These are phyloP conservation scores for Sanguinoderma infundibulare DNA, from an alignment of 1,284 basidiomycete species.

Conservation along the genomic window DNA sequence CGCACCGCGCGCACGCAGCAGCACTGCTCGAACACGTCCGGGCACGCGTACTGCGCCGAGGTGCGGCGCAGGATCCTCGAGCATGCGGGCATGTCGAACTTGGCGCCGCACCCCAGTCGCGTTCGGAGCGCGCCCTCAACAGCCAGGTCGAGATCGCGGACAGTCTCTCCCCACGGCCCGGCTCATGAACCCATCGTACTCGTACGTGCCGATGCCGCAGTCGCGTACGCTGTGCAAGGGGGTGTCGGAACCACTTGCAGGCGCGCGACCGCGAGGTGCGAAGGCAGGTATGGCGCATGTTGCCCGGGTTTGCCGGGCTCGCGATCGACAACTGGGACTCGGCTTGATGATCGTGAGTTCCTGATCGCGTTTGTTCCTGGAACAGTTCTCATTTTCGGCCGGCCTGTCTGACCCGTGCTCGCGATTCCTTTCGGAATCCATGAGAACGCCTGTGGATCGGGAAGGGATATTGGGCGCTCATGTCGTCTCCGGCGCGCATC, in stretches of 20 bases:
- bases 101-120: constrained; percentile 7
- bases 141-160: constrained; percentile 12
- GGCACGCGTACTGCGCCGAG: background rate
- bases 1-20: background rate
- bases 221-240: constrained; percentile 5
- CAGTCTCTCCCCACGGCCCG: background rate
- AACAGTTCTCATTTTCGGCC: no score
- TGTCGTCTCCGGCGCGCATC: no score
- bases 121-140: constrained; percentile 11
- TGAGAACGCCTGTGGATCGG: no score
- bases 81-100: background rate
- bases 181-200: background rate
- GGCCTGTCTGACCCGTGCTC: no score
- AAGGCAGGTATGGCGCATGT: constrained; percentile 3
- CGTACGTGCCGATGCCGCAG: background rate
- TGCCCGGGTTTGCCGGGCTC: constrained; percentile 3
- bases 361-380: no score
- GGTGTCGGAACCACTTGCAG: constrained; percentile 3
- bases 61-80: constrained; percentile 6
- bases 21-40: background rate
- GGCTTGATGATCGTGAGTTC: no score
- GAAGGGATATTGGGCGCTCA: no score
- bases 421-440: no score
- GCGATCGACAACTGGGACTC: constrained; percentile 2
- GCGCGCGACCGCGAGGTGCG: constrained; percentile 6